phyloP scores from a whole-genome alignment of 2,329 filamentous ascomycete species.

The Pseudocercospora eumusae region DNA sequence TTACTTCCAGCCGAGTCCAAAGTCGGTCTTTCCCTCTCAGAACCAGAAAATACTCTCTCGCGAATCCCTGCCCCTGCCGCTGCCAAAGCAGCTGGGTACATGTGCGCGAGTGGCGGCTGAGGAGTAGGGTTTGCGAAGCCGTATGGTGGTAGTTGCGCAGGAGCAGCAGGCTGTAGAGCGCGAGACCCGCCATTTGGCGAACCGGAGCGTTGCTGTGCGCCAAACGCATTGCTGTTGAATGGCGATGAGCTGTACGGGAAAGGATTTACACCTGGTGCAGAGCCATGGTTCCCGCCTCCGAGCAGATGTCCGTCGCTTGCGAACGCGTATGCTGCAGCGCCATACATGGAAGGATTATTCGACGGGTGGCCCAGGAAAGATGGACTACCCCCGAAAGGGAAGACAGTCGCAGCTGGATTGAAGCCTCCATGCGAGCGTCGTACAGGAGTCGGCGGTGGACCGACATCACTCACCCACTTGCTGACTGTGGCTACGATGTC shows the following conservation, averaged over 20 bases:
- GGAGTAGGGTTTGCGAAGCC: background rate
- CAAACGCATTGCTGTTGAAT: background rate
- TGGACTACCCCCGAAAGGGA: background rate
- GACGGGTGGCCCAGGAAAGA: background rate
- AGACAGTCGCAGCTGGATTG: background rate
- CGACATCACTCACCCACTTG: conserved; percentile 13
- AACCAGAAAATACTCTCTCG: background rate
- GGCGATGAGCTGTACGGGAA: background rate
- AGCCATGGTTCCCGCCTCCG: background rate
- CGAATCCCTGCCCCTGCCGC: background rate
- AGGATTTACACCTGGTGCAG: background rate
- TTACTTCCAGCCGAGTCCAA: background rate
- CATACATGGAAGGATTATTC: background rate
- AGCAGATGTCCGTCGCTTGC: background rate
- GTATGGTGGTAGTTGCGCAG: background rate
- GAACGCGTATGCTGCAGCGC: background rate
- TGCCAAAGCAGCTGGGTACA: no score
- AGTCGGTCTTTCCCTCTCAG: background rate
- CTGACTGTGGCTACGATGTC: conserved; percentile 19
- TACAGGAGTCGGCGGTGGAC: background rate
- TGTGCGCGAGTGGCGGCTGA: background rate
- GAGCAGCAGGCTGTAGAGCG: background rate
- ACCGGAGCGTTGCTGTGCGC: background rate
- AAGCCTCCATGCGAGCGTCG: background rate
- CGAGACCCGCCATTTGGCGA: background rate